Base-by-base conservation (phyloP, 2,329 filamentous ascomycete species). In the Colletotrichum liriopes region DNA sequence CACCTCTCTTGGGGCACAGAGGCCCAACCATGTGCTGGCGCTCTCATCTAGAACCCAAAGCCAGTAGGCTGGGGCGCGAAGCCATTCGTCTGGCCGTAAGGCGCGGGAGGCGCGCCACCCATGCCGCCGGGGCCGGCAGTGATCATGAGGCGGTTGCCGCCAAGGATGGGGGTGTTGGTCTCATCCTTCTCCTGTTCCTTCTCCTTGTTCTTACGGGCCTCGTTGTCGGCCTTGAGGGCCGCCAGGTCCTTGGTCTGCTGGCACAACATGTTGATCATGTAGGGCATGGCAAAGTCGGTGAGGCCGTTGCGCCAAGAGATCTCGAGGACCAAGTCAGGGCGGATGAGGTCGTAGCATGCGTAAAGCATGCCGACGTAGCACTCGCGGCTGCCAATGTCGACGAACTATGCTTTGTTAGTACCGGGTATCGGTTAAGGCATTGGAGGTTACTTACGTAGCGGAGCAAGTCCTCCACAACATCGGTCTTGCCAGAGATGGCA, bases 321-420 rank as follows among this genome's bases (percentile, higher is more conserved):
- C 86, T 99, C 96, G 83, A 99, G 90, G 71, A 99, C 93, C 64
- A 97, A 88, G 80, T 98, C 95, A 4, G 97, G 93, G 23, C 94
- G 94, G 77, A 99, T 95, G 74, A 99, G 93, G 72, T 98, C 96
- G 84, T 99, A 98, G 88, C 96, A 99, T 64, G 97, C 93, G 81
- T 99, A 99, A 60, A 99, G 90, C 95, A 99, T 99, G 80, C 95
- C 97, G n/a, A 98, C 96, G 81, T 98, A 99, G 89, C 96, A 99
- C 83, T 99, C 96, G 74, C 96, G 95, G 87, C 96, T 98, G 78
- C 97, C 96, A 84, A 99, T 98, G 81, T 99, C 96, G 79, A 99
- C 96, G 78, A 99, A 99, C 96, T 98, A 81, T 1, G 67, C 16
- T 26, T 47, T 35, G 74, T 85, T 80, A 88, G 83, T 60, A 77